A percentile compares a stretch with the other conserved stretches of the same genome.
phyloP scores from a whole-genome alignment of 768 basidiomycete genomes.

The Hygrophorus pudorinus region DNA sequence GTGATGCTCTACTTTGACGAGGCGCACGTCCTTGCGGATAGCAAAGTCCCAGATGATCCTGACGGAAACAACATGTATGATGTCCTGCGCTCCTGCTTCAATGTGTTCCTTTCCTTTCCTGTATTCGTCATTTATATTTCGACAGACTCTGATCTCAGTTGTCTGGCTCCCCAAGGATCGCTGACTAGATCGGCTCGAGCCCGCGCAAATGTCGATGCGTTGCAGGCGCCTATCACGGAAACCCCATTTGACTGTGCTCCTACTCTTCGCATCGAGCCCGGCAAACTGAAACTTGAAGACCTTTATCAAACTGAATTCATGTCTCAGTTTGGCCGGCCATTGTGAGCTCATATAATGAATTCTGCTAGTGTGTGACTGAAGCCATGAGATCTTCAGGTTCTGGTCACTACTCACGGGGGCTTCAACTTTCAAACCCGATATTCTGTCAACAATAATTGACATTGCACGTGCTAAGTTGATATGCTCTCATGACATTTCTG shows the following conservation, averaged over 20 bases:
- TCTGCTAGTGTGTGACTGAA: too few relatives aligned
- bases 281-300: not conserved
- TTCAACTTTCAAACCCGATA: not conserved
- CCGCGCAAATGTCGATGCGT: not conserved
- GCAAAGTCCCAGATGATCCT: not conserved
- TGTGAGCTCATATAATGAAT: conserved; percentile 1
- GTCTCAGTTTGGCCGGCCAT: not conserved
- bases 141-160: not conserved
- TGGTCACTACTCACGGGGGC: not conserved
- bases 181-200: not conserved
- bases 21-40: conserved; percentile 2
- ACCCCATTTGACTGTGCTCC: conserved; percentile 4
- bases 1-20: conserved; percentile 3
- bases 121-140: conserved; percentile 3
- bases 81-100: conserved; percentile 1
- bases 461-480: not conserved
- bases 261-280: not conserved
- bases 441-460: not conserved
- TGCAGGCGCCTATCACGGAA: conserved; percentile 3
- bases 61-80: not conserved
- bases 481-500: not conserved
- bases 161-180: not conserved
- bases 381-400: not conserved
- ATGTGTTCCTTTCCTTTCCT: not conserved
- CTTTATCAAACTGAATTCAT: not conserved